A percentile compares a stretch with the other conserved stretches of the same genome.
Conservation (phyloP, 768 basidiomycete species). For the Phanerochaete sordida region DNA sequence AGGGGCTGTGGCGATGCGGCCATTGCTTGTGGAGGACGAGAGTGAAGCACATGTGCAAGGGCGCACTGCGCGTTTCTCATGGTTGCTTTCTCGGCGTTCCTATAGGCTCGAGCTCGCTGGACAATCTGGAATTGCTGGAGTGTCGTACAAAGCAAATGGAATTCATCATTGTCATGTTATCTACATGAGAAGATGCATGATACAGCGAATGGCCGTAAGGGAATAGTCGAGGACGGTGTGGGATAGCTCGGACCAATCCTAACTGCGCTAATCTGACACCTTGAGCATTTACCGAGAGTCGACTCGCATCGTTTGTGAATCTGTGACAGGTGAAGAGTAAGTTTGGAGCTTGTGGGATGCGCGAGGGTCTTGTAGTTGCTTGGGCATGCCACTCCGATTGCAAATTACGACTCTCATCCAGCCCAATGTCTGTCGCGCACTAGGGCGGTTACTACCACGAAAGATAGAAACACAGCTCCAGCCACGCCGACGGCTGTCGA, state of each 20-base stretch:
- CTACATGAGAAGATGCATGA: too few species aligned
- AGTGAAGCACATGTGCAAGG: neutral
- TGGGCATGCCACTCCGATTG: constrained; percentile 20
- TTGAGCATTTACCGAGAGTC: too few species aligned
- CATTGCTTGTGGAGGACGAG: neutral
- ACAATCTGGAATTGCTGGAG: neutral
- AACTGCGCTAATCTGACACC: too few species aligned
- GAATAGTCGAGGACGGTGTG: too few species aligned
- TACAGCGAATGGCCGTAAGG: too few species aligned
- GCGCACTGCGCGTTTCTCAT: neutral
- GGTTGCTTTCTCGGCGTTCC: neutral
- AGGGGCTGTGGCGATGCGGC: neutral
- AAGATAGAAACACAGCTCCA: constrained; percentile 18
- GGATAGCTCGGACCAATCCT: too few species aligned
- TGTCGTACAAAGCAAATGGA: neutral
- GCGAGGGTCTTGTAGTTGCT: neutral
- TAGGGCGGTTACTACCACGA: constrained; percentile 17
- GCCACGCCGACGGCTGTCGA: constrained; percentile 14
- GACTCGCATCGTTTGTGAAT: too few species aligned
- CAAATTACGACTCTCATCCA: constrained; percentile 28
- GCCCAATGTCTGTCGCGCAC: constrained; percentile 7
- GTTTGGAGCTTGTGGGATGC: neutral
- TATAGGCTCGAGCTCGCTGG: neutral
- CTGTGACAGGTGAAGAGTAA: neutral
- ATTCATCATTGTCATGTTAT: constrained; percentile 5